A percentile compares a stretch with the other conserved stretches of the same genome.
These are phyloP conservation scores for Diaporthe destruens DNA, from an alignment of 2,329 filamentous ascomycete species.

Conservation along the genomic window DNA sequence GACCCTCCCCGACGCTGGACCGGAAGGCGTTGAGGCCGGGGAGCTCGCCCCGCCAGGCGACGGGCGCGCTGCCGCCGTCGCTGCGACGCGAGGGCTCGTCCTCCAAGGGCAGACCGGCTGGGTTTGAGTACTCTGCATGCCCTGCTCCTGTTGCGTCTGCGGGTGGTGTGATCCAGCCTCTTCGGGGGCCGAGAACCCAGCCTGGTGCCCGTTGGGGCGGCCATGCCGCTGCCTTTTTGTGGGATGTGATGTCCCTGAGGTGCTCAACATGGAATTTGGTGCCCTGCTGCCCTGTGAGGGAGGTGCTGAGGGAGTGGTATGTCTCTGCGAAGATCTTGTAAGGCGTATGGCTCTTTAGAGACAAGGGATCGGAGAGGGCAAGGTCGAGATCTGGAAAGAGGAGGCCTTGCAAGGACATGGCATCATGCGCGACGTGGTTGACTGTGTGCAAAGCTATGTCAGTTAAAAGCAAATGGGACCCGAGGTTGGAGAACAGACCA, in stretches of 20 bases:
- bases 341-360: not conserved
- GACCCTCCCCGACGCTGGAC: not conserved
- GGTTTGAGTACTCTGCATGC: not conserved
- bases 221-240: constrained; percentile 8
- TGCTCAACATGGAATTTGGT: not conserved
- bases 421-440: constrained; percentile 6
- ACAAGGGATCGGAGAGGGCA: not conserved
- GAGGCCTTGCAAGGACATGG: constrained; percentile 8
- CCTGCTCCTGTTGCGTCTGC: constrained; percentile 1
- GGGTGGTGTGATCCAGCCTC: constrained; percentile 1
- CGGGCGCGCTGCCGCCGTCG: not conserved
- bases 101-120: not conserved
- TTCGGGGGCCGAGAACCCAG: constrained; percentile 3
- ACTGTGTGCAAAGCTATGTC: not conserved
- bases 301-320: not conserved
- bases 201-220: constrained; percentile 11
- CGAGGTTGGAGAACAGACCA: not conserved
- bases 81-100: not conserved
- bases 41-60: constrained; percentile 14
- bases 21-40: constrained; percentile 13
- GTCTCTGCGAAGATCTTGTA: constrained; percentile 25
- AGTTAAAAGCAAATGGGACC: not conserved
- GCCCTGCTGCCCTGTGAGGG: not conserved
- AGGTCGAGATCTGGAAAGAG: constrained; percentile 12
- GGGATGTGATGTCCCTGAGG: not conserved